phyloP scores from a whole-genome alignment of 768 basidiomycete genomes.

The Glaciozyma martinii region DNA sequence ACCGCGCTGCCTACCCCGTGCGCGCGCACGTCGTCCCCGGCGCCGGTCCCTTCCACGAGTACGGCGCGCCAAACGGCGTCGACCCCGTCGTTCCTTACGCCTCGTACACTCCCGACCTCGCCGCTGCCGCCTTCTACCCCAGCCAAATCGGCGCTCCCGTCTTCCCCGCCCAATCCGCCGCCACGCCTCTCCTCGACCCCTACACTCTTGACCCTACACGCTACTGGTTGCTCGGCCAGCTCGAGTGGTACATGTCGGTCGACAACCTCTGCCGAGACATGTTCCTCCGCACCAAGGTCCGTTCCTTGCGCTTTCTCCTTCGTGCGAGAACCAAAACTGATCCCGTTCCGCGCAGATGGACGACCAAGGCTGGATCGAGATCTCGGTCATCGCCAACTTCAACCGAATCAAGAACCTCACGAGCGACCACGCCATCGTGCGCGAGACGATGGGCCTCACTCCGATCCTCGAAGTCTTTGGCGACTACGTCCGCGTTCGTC shows the following conservation, averaged over 20 bases:
- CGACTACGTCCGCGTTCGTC: conserved; percentile 48
- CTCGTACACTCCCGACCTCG: no score
- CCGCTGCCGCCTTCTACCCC: no score
- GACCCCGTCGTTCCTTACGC: no score
- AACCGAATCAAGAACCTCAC: conserved; percentile 69
- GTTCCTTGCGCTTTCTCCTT: conserved; percentile 34
- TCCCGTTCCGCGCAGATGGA: conserved; percentile 62
- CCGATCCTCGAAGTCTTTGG: conserved; percentile 57
- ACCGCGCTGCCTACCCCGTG: no score
- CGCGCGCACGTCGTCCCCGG: no score
- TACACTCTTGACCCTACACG: no score
- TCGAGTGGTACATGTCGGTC: conserved; percentile 85
- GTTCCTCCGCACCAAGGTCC: conserved; percentile 66
- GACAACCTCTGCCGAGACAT: conserved; percentile 85
- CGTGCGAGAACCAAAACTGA: neutral
- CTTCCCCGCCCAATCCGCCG: no score
- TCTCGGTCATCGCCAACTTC: conserved; percentile 73
- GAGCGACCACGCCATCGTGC: conserved; percentile 49
- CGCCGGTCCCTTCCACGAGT: no score
- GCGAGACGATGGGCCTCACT: conserved; percentile 61
- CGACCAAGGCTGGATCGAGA: conserved; percentile 72
- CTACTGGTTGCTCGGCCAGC: conserved; percentile 60
- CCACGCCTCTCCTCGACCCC: no score
- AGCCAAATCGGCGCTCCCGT: no score
- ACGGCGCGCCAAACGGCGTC: no score